Evolutionary conservation across 257 asterid genomes (phyloP), one percentile per base, ranked within the genome.

Genomic region (Voacanga thouarsii): DNA sequence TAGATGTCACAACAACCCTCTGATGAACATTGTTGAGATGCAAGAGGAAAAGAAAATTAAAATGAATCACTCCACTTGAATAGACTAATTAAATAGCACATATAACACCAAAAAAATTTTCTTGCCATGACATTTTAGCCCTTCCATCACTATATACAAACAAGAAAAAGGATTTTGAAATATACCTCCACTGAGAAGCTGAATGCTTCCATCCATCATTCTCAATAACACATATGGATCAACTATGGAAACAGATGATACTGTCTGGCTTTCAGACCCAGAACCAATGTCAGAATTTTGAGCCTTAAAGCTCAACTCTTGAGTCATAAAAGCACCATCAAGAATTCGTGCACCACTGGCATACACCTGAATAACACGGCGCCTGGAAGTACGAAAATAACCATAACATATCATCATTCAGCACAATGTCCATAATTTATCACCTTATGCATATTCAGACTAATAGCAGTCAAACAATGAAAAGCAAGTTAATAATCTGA

Each of bases 291-390:
- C 99, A 74, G 94, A 80, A 85, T 87, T 90, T 76, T 96, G 88
- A 63, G 88, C 83, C 82, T 86, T 89, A 80, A 95, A 91, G 86
- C 84, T 92, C 94, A 95, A 76, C 49, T 95, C 99, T 87, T 95
- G 99, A 83, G 97, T 89, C 98, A 95, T 93, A 82, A 89, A 95
- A 82, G 94, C 89, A 81, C 99, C 99, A 87, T 95, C 99, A 77
- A 95, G 96, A 84, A 95, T 82, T 85, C 97, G 93, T 80, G 97
- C 99, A 83, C 99, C 99, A 85, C 79, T 82, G 81, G 96, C 90
- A 90, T 85, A 93, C 78, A 95, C 88, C 86, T 95, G 99, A 90
- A 95, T 88, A 73, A 95, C 99, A 69, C 97, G 92, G 39, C 98
- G 97, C 89, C 99, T 95, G 89, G 84, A 77, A 71, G 53, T 50